Evolutionary conservation across 225 moss, liverwort and hornwort species (phyloP).

Genomic region (Anthoceros angustus): DNA sequence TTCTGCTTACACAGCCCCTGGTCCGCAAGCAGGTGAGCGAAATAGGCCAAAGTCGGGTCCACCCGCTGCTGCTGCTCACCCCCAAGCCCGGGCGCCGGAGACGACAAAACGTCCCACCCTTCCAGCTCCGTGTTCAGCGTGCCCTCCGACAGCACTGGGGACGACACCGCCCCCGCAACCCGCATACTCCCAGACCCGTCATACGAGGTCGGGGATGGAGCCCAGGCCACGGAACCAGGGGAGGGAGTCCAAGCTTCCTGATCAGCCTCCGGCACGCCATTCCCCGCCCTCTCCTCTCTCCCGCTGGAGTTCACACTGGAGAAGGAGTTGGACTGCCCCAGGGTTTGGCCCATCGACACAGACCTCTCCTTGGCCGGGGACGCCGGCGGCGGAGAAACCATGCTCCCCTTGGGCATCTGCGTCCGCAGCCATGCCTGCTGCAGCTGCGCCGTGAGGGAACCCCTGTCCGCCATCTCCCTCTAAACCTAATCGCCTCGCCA

Average conservation of each 20-base stretch:
- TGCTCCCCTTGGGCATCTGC: background rate
- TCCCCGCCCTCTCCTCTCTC: too few relatives aligned
- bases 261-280: too few relatives aligned
- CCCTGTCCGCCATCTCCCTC: background rate
- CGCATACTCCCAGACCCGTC: background rate
- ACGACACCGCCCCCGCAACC: background rate
- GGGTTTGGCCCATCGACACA: background rate
- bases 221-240: background rate
- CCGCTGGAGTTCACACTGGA: too few relatives aligned
- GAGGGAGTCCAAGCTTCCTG: background rate
- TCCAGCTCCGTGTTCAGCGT: background rate
- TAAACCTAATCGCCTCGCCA: background rate
- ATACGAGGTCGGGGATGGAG: background rate
- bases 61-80: too few relatives aligned
- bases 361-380: background rate
- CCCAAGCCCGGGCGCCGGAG: too few relatives aligned
- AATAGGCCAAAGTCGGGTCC: background rate
- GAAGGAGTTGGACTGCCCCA: background rate
- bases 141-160: background rate
- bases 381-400: background rate
- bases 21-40: background rate
- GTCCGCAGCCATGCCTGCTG: conserved; percentile 2
- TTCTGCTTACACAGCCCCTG: background rate
- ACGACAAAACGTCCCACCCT: too few relatives aligned
- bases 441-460: conserved; percentile 3